Evolutionary conservation across 2,329 filamentous ascomycete species (phyloP).

Genomic region (Penicillium expansum): DNA sequence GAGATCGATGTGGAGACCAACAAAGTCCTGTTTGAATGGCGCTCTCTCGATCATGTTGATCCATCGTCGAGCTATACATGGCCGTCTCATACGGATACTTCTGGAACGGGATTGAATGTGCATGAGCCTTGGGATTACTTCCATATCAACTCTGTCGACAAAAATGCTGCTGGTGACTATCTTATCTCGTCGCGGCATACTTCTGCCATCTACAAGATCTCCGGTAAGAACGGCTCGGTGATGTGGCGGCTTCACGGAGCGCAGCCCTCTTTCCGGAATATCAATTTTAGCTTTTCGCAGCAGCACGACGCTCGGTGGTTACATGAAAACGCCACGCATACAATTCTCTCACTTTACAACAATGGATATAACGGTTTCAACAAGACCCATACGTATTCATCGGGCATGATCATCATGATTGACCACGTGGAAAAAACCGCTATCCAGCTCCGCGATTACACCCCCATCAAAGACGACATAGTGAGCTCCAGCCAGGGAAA

Average conservation of each 20-base stretch:
- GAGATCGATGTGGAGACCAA: constrained; percentile 53
- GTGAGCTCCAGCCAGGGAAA: constrained; percentile 42
- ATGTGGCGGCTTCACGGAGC: constrained; percentile 41
- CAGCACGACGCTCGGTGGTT: constrained; percentile 45
- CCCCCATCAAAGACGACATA: constrained; percentile 23
- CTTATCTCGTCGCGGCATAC: constrained; percentile 44
- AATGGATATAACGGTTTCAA: constrained; percentile 46
- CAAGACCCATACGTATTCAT: constrained; percentile 38
- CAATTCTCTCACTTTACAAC: constrained; percentile 41
- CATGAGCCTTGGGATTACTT: constrained; percentile 48
- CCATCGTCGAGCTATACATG: constrained; percentile 49
- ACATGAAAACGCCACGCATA: constrained; percentile 39
- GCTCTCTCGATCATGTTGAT: constrained; percentile 50
- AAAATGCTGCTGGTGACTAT: constrained; percentile 42
- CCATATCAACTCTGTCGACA: constrained; percentile 46
- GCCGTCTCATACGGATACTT: constrained; percentile 45
- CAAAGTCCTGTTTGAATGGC: constrained; percentile 51
- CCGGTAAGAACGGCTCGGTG: constrained; percentile 39
- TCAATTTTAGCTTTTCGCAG: constrained; percentile 44
- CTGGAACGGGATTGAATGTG: constrained; percentile 49
- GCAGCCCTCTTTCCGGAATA: constrained; percentile 37
- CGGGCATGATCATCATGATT: constrained; percentile 41
- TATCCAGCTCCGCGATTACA: constrained; percentile 33
- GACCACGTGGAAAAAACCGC: constrained; percentile 39
- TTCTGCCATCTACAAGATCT: constrained; percentile 43